A percentile compares a stretch with the other conserved stretches of the same genome.
Conservation (phyloP, 495 filamentous ascomycete genomes). For the Aspergillus diversus region DNA sequence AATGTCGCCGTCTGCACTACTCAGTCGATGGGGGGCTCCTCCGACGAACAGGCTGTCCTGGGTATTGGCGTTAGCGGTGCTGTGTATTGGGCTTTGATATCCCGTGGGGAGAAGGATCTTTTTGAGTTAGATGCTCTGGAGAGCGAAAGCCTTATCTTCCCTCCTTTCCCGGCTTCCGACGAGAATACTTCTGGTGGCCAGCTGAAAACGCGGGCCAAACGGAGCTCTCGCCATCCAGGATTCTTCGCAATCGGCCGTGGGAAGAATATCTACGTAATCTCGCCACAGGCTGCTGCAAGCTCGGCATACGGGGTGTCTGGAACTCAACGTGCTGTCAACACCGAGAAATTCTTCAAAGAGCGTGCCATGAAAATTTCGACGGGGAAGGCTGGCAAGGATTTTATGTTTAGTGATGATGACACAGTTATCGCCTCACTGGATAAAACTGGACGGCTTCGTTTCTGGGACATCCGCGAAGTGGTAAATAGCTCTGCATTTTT, state of each 20-base stretch:
- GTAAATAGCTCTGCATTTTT: constrained; percentile 61
- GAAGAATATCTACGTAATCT: constrained; percentile 92
- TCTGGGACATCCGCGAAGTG: constrained; percentile 92
- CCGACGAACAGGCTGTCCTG: constrained; percentile 75
- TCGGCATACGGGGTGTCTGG: constrained; percentile 71
- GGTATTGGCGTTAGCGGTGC: constrained; percentile 91
- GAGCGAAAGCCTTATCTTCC: constrained; percentile 78
- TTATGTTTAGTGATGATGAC: constrained; percentile 95
- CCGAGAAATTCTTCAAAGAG: constrained; percentile 81
- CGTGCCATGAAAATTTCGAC: constrained; percentile 89
- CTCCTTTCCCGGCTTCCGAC: constrained; percentile 73
- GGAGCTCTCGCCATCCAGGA: constrained; percentile 83
- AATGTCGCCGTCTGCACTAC: constrained; percentile 81
- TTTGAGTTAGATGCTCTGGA: constrained; percentile 74
- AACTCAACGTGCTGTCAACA: constrained; percentile 75
- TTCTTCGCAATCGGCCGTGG: constrained; percentile 95
- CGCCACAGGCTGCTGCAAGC: constrained; percentile 73
- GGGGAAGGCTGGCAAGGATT: constrained; percentile 98
- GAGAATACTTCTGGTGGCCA: constrained; percentile 84
- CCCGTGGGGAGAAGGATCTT: constrained; percentile 69
- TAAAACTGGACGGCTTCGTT: constrained; percentile 90
- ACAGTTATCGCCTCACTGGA: constrained; percentile 92
- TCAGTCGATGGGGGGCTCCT: constrained; percentile 40
- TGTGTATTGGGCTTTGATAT: constrained; percentile 86
- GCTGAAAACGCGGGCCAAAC: constrained; percentile 92